A percentile compares a stretch with the other conserved stretches of the same genome.
These are phyloP conservation scores for Penicillium janthinellum DNA, from an alignment of 2,329 filamentous ascomycete species.

Conservation along the genomic window DNA sequence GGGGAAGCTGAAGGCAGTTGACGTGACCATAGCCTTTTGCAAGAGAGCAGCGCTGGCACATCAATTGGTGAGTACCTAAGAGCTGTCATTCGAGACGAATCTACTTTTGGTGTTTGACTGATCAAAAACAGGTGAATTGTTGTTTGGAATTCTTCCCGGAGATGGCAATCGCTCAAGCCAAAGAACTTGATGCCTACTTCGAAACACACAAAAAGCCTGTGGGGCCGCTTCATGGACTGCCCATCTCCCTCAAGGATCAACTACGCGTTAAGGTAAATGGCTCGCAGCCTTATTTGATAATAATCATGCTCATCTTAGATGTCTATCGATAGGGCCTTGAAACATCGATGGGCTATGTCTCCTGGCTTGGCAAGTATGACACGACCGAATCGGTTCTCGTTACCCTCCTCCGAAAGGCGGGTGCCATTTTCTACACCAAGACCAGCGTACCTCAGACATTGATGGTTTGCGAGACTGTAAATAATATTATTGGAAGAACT, in stretches of 20 bases:
- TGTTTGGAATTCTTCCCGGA: constrained; percentile 50
- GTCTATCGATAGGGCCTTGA: constrained; percentile 15
- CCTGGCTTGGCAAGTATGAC: constrained; percentile 23
- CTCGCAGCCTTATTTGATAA: neutral
- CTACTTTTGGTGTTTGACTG: neutral
- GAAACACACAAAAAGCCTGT: constrained; percentile 49
- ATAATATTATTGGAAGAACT: constrained; percentile 66
- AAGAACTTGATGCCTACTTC: constrained; percentile 53
- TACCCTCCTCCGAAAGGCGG: constrained; percentile 48
- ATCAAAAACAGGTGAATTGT: constrained; percentile 20
- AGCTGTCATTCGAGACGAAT: neutral
- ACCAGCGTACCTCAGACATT: constrained; percentile 64
- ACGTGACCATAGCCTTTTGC: constrained; percentile 28
- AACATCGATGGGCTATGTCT: constrained; percentile 23
- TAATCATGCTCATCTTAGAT: neutral
- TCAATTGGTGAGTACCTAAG: constrained; percentile 16
- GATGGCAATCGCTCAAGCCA: constrained; percentile 53
- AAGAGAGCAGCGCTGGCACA: constrained; percentile 27
- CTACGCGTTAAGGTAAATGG: constrained; percentile 43
- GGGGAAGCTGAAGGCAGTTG: constrained; percentile 22
- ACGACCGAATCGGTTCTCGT: constrained; percentile 24
- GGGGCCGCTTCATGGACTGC: constrained; percentile 66
- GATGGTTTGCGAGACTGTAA: constrained; percentile 70
- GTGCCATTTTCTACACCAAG: constrained; percentile 60
- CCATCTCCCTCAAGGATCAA: constrained; percentile 67